Evolutionary conservation across 257 asterid species (phyloP).

Genomic region (Anisodus tanguticus): DNA sequence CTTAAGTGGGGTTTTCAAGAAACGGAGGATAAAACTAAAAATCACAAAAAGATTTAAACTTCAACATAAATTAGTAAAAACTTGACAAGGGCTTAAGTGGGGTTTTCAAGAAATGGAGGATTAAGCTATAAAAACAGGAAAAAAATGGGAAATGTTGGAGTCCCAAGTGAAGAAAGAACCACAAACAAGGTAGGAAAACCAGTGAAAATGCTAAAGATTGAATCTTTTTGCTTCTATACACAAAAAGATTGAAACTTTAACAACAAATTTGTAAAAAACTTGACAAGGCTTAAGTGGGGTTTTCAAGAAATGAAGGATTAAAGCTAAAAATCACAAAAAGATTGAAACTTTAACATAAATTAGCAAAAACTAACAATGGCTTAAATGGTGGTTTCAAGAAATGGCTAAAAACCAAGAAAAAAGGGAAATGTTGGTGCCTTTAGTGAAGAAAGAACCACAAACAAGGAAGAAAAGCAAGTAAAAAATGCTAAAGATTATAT

Average conservation of each 20-base stretch:
- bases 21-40: too few species aligned
- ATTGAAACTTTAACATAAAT: not conserved
- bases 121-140: not conserved
- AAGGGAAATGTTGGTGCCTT: not conserved
- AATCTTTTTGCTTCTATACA: not conserved
- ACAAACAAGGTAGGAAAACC: not conserved
- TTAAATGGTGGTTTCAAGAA: not conserved
- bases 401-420: not conserved
- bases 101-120: not conserved
- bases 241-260: conserved; percentile 18
- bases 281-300: not conserved
- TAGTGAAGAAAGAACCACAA: not conserved
- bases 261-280: not conserved
- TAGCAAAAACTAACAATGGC: not conserved
- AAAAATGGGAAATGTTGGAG: not conserved
- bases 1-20: not conserved
- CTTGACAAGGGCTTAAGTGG: not conserved
- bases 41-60: not conserved
- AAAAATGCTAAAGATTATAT: conserved; percentile 23
- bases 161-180: not conserved
- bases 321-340: not conserved
- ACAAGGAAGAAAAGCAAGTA: not conserved
- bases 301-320: not conserved
- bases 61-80: not conserved
- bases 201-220: not conserved